Percentiles rank a stretch among this genome's conserved stretches.
Evolutionary conservation across 257 asterid species (phyloP).

Genomic region (Echites panduratus): DNA sequence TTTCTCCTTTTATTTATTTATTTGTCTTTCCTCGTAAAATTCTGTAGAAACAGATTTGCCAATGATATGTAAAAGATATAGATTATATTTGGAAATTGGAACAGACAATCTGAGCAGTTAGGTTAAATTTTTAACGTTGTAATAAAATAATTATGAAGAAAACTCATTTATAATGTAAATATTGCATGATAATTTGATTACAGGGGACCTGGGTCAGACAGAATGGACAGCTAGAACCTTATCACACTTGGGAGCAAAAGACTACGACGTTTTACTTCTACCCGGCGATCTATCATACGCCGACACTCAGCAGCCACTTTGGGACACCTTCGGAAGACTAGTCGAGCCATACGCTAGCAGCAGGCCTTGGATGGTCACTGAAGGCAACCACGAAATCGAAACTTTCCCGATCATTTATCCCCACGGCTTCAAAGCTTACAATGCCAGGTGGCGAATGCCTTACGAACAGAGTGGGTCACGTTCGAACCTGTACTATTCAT

Average conservation of each 20-base stretch:
- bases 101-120: no score
- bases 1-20: no score
- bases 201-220: slow-evolving; percentile 88
- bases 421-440: slow-evolving; percentile 61
- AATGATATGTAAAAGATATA: no score
- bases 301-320: slow-evolving; percentile 58
- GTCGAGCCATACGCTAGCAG: slow-evolving; percentile 65
- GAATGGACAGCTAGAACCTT: slow-evolving; percentile 79
- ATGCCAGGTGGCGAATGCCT: slow-evolving; percentile 76
- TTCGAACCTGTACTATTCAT: slow-evolving; percentile 69
- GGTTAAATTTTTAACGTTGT: no score
- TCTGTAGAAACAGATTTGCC: no score
- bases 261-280: slow-evolving; percentile 60
- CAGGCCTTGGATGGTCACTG: slow-evolving; percentile 89
- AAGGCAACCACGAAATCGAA: slow-evolving; percentile 84
- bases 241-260: slow-evolving; percentile 42
- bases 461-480: slow-evolving; percentile 50
- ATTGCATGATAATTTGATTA: background rate
- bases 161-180: background rate
- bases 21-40: no score
- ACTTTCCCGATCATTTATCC: slow-evolving; percentile 51
- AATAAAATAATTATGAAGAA: no score
- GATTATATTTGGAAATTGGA: no score
- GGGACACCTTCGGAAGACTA: slow-evolving; percentile 85
- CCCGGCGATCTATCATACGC: slow-evolving; percentile 93